Conservation (phyloP, 2,329 filamentous ascomycete species). For the Onygenales sp. region DNA sequence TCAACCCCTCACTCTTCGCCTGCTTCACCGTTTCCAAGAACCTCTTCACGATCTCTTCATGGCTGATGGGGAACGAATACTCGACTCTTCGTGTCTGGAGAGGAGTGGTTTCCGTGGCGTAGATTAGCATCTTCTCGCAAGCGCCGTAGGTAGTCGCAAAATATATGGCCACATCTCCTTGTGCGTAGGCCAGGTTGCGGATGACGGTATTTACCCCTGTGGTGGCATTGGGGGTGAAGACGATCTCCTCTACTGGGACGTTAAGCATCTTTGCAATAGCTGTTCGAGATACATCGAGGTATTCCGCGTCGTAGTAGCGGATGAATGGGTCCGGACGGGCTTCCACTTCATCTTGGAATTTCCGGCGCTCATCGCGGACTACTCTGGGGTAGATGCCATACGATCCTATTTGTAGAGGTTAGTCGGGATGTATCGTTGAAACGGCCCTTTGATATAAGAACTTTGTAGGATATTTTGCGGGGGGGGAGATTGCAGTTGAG, state of each 20-base stretch:
- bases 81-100: constrained; percentile 45
- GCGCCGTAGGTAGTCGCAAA: constrained; percentile 72
- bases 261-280: constrained; percentile 59
- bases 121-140: constrained; percentile 65
- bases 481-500: no score
- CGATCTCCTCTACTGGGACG: constrained; percentile 55
- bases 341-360: constrained; percentile 61
- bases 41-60: constrained; percentile 52
- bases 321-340: constrained; percentile 65
- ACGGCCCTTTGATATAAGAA: background rate
- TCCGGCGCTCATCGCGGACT: constrained; percentile 50
- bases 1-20: constrained; percentile 48
- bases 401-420: constrained; percentile 41
- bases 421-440: background rate
- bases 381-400: constrained; percentile 64
- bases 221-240: constrained; percentile 76
- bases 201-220: constrained; percentile 62
- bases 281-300: constrained; percentile 55
- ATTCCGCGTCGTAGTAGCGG: constrained; percentile 53
- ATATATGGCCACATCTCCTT: constrained; percentile 63
- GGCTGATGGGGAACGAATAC: constrained; percentile 59
- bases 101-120: constrained; percentile 57
- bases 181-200: constrained; percentile 59
- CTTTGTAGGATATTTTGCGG: background rate
- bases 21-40: constrained; percentile 52